Evolutionary conservation across 2,329 filamentous ascomycete genomes (phyloP).

Genomic region (Calonectria honghensis): DNA sequence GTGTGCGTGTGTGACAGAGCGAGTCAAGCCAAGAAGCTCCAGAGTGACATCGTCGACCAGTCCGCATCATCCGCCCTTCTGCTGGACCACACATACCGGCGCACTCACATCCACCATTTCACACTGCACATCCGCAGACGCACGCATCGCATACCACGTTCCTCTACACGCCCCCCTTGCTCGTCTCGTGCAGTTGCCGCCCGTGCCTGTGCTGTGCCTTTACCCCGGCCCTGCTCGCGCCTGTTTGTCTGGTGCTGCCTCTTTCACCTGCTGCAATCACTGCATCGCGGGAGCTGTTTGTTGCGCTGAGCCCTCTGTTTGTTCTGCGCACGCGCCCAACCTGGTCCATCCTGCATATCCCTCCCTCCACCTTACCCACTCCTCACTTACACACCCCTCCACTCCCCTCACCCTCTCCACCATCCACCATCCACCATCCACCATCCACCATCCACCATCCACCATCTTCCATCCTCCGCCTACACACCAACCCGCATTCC

Average conservation of each 20-base stretch:
- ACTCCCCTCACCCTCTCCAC: constrained; percentile 35
- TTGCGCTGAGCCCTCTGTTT: constrained; percentile 38
- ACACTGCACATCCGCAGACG: constrained; percentile 27
- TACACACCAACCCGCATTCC: constrained; percentile 43
- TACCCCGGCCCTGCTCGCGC: constrained; percentile 46
- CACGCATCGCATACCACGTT: constrained; percentile 34
- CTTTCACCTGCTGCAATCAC: constrained; percentile 30
- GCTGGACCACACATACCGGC: constrained; percentile 35
- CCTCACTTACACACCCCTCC: constrained; percentile 49
- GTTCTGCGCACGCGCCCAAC: constrained; percentile 52
- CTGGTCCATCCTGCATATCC: constrained; percentile 50
- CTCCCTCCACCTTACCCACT: constrained; percentile 45
- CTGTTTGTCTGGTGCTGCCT: constrained; percentile 45
- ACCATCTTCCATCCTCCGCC: constrained; percentile 39
- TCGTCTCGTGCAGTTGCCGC: constrained; percentile 50
- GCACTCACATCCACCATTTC: constrained; percentile 50
- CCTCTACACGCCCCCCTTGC: constrained; percentile 42
- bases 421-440: too few species aligned
- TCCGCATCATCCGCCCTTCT: constrained; percentile 47
- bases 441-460: constrained; percentile 35
- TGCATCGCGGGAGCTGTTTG: constrained; percentile 38
- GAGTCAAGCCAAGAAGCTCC: constrained; percentile 11
- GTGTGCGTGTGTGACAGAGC: constrained; percentile 40
- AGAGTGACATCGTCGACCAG: constrained; percentile 50
- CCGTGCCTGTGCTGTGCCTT: constrained; percentile 29